A percentile compares a stretch with the other conserved stretches of the same genome.
phyloP scores from a whole-genome alignment of 257 asterid species.

The Gentiana dahurica region DNA sequence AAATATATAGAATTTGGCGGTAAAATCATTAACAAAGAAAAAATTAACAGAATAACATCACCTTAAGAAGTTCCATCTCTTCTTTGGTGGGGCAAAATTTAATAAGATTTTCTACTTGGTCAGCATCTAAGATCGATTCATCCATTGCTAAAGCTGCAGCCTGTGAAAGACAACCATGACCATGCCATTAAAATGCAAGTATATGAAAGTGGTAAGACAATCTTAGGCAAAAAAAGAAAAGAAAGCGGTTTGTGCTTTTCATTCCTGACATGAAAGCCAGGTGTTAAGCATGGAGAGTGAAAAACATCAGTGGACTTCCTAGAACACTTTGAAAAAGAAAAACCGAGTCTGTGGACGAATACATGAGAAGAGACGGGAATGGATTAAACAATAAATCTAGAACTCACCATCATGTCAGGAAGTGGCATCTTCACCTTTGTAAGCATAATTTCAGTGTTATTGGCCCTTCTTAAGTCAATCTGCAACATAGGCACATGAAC shows the following conservation, averaged over 20 bases:
- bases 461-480: slow-evolving; percentile 97
- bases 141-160: slow-evolving; percentile 70
- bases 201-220: too few relatives aligned
- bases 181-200: too few relatives aligned
- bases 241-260: too few relatives aligned
- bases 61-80: slow-evolving; percentile 78
- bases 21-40: neutral
- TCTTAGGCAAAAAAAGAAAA: too few relatives aligned
- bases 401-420: slow-evolving; percentile 97
- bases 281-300: too few relatives aligned
- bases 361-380: too few relatives aligned
- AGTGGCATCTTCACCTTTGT: slow-evolving; percentile 99
- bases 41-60: slow-evolving; percentile 5
- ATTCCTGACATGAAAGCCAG: too few relatives aligned
- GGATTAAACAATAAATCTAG: neutral
- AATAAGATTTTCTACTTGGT: slow-evolving; percentile 83
- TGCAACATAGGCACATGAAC: slow-evolving; percentile 19
- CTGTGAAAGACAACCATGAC: slow-evolving; percentile 23
- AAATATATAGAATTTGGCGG: neutral
- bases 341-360: neutral
- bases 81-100: slow-evolving; percentile 90
- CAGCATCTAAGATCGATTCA: slow-evolving; percentile 64
- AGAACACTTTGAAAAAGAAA: too few relatives aligned
- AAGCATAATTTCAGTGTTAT: slow-evolving; percentile 97
- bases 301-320: too few relatives aligned